Percentiles rank a stretch among this genome's conserved stretches.
Evolutionary conservation across 1,284 basidiomycete species (phyloP).

Genomic region (Vanrija humicola): DNA sequence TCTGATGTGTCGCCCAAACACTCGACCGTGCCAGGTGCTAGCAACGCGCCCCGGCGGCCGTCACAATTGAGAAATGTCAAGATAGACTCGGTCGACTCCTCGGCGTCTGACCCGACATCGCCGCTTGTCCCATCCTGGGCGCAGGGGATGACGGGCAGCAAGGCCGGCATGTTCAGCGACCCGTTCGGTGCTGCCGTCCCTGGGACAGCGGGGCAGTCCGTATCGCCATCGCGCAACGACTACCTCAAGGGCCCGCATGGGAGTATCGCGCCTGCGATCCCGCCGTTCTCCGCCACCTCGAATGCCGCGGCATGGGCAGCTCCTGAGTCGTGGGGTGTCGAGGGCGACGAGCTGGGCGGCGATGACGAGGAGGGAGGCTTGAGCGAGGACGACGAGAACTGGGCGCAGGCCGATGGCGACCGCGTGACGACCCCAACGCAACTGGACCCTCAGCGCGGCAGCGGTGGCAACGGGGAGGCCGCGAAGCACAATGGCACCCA

Average conservation of each 20-base stretch:
- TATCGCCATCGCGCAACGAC: constrained; percentile 1
- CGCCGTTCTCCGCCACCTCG: constrained; percentile 8
- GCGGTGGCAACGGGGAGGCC: background rate
- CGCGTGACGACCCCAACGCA: background rate
- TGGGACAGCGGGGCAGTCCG: background rate
- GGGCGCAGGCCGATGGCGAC: constrained; percentile 16
- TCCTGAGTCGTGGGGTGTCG: constrained; percentile 56
- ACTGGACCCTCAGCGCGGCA: background rate
- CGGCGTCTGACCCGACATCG: constrained; percentile 15
- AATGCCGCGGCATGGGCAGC: constrained; percentile 51
- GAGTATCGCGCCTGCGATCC: constrained; percentile 1
- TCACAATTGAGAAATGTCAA: constrained; percentile 47
- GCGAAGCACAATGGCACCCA: background rate
- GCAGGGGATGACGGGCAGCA: constrained; percentile 4
- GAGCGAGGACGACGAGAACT: constrained; percentile 37
- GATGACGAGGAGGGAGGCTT: constrained; percentile 25
- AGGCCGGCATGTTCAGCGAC: constrained; percentile 40
- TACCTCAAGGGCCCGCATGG: background rate
- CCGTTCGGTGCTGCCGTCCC: constrained; percentile 26
- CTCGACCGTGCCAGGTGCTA: constrained; percentile 13
- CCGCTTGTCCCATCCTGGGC: constrained; percentile 38
- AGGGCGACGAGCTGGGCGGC: constrained; percentile 46
- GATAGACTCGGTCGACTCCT: constrained; percentile 33
- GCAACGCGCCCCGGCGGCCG: constrained; percentile 40
- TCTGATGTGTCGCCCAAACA: constrained; percentile 35